Base-by-base conservation (phyloP, 345 rosid genomes). In the Geranium brycei region DNA sequence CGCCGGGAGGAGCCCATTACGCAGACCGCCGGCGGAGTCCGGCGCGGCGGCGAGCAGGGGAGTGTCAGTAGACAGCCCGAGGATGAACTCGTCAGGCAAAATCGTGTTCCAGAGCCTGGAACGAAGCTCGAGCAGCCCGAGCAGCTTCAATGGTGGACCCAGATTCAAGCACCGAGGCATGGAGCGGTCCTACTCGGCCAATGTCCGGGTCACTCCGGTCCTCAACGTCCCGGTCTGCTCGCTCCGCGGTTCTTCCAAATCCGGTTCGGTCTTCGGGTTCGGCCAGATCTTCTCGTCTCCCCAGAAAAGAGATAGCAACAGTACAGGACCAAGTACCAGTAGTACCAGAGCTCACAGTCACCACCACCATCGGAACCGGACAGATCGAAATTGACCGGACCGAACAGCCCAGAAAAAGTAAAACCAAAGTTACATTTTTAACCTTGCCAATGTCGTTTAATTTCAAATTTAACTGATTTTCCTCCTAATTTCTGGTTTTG, bases 51-150 rank as follows among this genome's bases (percentile, higher is more conserved):
- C 81, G 18, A 78, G 81, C 65, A 80, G 88, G 59, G 95, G 82
- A 5, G 91, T 85, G 14, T 83, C 97, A 0, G 89, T 83, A 18
- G 96, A 93, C 72, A 88, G 96, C 61, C 99, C 99, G 4, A 85
- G 99, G 67, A 75, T 93, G 73, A 93, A 93, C 59, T 86, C 99
- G 0, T 93, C 96, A 5, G 99, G 99, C 53, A 93, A 91, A 66
- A 82, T 93, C 31, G 91, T 93, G 67, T 93, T 90, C 68, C 92
- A 93, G 69, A 83, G 88, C 75, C 69, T 93, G 68, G 97, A 84
- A 78, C 81, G 99, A 77, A 93, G 99, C 64, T 88, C 97, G 0
- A 93, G 99, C 65, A 93, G 97, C 74, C 99, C 99, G 5, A 88
- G 99, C 53, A 88, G 85, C 71, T 90, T 90, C 75, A 91, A 89